Base-by-base conservation (phyloP, 2,329 filamentous ascomycete species). In the Lachnellula subtilissima region DNA sequence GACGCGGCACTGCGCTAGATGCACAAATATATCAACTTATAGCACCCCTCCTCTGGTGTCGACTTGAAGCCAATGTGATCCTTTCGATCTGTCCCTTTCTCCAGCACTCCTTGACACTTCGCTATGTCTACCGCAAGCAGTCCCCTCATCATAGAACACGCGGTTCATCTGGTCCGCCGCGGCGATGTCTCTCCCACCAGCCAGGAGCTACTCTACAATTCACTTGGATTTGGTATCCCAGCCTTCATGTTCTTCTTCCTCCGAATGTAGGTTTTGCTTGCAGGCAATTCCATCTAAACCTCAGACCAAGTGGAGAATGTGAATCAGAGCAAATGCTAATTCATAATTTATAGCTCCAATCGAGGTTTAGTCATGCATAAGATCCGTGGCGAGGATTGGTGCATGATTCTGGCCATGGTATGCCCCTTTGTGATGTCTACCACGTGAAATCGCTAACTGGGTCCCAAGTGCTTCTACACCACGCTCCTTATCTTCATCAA, bases 351-450 rank as follows among this genome's bases (percentile, higher is more conserved):
- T 46, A 64, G 57, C 14, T n/a, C 63, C 28, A 66, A 64, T 39
- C 55, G 58, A 2, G 45, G 32, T 7, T 61, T 54, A 47, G 55
- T 65, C 15, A 25, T 65, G 35, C 50, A 53, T 2, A 59, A 54
- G 22, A 46, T 59, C 37, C 54, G 61, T 7, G n/a, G 68, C 47
- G 72, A 74, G 48, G 72, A 74, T 48, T 71, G 70, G 61, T 60
- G 72, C 2, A 74, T 74, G 72, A 67, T 62, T 25, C 56, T 63
- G 9, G 68, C 69, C 5, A 71, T 73, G 62, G 72, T 73, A 63
- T 68, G 51, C 12, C 37, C 45, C 15, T 15, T 40, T 7, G 37
- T 35, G 17, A 23, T 4, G 45, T 48, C 42, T 25, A n/a, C 22
- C 22, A 40, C 9, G 28, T 11, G 2, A 32, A 3, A 32, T 32